Conservation (phyloP, 2,329 filamentous ascomycete genomes). For the Xylaria sp. region DNA sequence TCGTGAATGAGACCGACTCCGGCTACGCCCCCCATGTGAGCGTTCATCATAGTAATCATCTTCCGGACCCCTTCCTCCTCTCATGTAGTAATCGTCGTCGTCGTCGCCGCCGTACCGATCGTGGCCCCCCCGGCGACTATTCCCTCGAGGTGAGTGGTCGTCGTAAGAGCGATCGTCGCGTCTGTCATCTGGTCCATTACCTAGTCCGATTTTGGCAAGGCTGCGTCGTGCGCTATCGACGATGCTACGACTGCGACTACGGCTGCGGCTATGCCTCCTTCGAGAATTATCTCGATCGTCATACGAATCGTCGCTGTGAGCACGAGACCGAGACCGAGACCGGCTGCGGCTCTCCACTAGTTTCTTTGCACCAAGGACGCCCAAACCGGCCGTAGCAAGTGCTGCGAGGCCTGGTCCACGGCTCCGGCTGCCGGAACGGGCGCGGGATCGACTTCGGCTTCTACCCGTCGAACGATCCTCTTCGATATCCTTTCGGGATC, state of each 20-base stretch:
- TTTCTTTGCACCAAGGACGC: conserved; percentile 71
- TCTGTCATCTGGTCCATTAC: conserved; percentile 58
- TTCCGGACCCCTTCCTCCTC: conserved; percentile 48
- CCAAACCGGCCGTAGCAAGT: conserved; percentile 70
- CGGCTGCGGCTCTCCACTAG: conserved; percentile 58
- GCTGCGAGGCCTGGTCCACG: conserved; percentile 67
- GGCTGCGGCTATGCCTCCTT: conserved; percentile 65
- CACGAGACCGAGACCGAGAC: conserved; percentile 69
- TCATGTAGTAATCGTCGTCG: conserved; percentile 50
- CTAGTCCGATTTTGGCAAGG: conserved; percentile 70
- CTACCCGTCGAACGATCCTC: conserved; percentile 68
- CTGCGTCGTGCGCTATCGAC: conserved; percentile 70
- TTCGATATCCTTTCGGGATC: conserved; percentile 73
- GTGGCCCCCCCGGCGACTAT: conserved; percentile 49
- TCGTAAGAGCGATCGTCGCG: conserved; percentile 58
- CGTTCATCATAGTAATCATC: conserved; percentile 57
- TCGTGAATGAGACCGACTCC: conserved; percentile 54
- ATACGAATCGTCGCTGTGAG: conserved; percentile 59
- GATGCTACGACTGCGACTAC: conserved; percentile 73
- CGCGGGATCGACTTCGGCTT: conserved; percentile 75
- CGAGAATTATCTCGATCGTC: conserved; percentile 56
- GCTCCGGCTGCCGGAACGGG: conserved; percentile 64
- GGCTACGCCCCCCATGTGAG: conserved; percentile 51
- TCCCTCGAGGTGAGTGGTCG: conserved; percentile 52
- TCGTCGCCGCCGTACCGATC: conserved; percentile 50